Evolutionary conservation across 225 moss, liverwort and hornwort genomes (phyloP).

Genomic region (Marchantia polymorpha): DNA sequence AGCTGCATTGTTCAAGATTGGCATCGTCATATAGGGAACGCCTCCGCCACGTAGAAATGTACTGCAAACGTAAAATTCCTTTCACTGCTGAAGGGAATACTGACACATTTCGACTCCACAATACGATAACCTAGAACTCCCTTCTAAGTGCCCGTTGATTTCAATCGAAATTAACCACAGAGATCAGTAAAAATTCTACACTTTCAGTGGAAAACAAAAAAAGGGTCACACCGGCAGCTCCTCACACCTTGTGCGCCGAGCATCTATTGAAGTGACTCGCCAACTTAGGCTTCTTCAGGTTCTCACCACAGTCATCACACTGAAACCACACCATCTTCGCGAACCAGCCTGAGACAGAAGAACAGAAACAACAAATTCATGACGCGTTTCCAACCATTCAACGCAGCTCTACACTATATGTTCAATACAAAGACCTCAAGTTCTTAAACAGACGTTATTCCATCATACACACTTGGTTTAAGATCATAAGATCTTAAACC

Average conservation of each 20-base stretch:
- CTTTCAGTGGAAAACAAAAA: not conserved
- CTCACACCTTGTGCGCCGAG: slow-evolving; percentile 64
- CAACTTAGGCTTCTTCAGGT: slow-evolving; percentile 94
- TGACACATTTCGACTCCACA: not conserved
- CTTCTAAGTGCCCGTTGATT: not conserved
- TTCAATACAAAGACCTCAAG: no score
- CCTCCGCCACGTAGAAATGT: not conserved
- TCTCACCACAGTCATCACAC: slow-evolving; percentile 97
- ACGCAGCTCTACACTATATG: no score
- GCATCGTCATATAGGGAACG: not conserved
- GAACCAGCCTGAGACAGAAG: not conserved
- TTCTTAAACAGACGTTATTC: no score
- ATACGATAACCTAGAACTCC: not conserved
- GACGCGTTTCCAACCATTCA: no score
- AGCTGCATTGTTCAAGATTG: slow-evolving; percentile 45
- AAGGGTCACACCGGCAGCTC: not conserved
- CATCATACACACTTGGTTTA: no score
- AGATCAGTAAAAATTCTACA: no score
- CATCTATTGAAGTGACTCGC: slow-evolving; percentile 70
- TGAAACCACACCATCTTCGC: slow-evolving; percentile 96
- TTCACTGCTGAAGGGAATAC: not conserved
- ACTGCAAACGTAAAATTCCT: not conserved
- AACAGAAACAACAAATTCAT: not conserved
- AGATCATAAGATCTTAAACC: not conserved
- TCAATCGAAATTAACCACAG: not conserved